These are phyloP conservation scores for Penicillium sumatraense DNA, from an alignment of 2,329 filamentous ascomycete genomes.

Conservation along the genomic window DNA sequence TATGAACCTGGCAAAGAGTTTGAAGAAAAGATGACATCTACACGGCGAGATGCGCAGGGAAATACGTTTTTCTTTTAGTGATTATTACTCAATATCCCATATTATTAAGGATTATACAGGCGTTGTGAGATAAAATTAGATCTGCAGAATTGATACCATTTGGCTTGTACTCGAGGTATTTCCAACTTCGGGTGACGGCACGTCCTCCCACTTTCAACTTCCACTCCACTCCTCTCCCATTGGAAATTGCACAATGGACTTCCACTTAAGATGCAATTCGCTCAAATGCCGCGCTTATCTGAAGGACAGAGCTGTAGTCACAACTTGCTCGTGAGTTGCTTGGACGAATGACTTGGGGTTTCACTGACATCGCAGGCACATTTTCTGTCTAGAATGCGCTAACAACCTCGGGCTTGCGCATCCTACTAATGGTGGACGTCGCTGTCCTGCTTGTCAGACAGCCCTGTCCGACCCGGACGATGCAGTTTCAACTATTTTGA, in stretches of 20 bases:
- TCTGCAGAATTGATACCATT: conserved; percentile 7
- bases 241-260: conserved; percentile 65
- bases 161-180: not conserved
- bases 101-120: conserved; percentile 9
- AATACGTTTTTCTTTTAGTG: conserved; percentile 85
- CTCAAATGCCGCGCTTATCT: conserved; percentile 75
- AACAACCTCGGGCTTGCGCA: conserved; percentile 65
- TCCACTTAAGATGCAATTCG: conserved; percentile 76
- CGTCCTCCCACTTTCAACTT: not conserved
- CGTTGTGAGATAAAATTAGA: conserved; percentile 15
- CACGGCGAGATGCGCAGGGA: conserved; percentile 81
- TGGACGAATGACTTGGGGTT: not conserved
- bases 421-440: conserved; percentile 56
- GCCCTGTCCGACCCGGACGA: conserved; percentile 74
- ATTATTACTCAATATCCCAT: not conserved
- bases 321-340: conserved; percentile 75
- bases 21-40: conserved; percentile 63
- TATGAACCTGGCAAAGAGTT: conserved; percentile 89
- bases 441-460: conserved; percentile 77
- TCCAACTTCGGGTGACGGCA: conserved; percentile 14
- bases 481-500: conserved; percentile 71
- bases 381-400: conserved; percentile 81
- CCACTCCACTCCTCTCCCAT: not conserved
- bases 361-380: conserved; percentile 64
- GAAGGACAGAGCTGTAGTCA: conserved; percentile 75